Conservation (phyloP, 2,329 filamentous ascomycete genomes). For the Tolypocladium guangdongense region DNA sequence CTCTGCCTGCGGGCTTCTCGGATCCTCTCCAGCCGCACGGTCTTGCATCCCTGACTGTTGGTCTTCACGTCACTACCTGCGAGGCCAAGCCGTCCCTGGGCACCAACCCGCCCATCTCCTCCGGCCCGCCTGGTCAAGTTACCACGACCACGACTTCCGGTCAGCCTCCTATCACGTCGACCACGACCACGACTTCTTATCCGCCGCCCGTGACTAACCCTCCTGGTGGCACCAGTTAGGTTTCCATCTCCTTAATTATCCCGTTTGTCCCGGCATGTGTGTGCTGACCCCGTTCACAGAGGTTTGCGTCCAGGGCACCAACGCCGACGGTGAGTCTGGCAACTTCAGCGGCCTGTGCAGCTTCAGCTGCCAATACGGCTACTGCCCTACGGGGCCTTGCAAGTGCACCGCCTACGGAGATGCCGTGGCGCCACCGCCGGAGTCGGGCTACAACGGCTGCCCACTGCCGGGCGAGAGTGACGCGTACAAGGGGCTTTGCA, state of each 20-base stretch:
- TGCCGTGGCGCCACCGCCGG: conserved; percentile 12
- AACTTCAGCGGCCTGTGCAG: conserved; percentile 25
- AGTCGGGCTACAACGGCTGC: conserved; percentile 18
- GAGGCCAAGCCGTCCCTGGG: conserved; percentile 18
- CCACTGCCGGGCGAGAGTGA: conserved; percentile 20
- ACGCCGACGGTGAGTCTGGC: conserved; percentile 16
- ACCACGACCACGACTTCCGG: conserved; percentile 3
- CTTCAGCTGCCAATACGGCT: conserved; percentile 20
- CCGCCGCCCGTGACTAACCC: conserved; percentile 12
- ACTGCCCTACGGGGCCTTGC: conserved; percentile 22
- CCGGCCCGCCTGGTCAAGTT: conserved; percentile 5
- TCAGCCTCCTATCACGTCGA: conserved; percentile 17
- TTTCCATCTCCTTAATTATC: too few relatives aligned
- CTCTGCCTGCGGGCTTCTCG: conserved; percentile 24
- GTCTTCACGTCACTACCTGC: conserved; percentile 7
- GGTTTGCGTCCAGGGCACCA: conserved; percentile 15
- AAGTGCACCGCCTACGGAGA: conserved; percentile 20
- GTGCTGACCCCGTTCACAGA: background rate
- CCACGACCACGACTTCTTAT: conserved; percentile 25
- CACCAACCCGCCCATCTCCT: conserved; percentile 9
- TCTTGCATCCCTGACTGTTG: conserved; percentile 1
- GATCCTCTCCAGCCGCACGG: conserved; percentile 5
- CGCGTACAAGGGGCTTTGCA: conserved; percentile 32
- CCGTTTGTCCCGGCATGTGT: too few relatives aligned
- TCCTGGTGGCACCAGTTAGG: background rate